Percentiles rank a stretch among this genome's conserved stretches.
Conservation (phyloP, 352 stramenopile genomes). For the Phytophthora pini region DNA sequence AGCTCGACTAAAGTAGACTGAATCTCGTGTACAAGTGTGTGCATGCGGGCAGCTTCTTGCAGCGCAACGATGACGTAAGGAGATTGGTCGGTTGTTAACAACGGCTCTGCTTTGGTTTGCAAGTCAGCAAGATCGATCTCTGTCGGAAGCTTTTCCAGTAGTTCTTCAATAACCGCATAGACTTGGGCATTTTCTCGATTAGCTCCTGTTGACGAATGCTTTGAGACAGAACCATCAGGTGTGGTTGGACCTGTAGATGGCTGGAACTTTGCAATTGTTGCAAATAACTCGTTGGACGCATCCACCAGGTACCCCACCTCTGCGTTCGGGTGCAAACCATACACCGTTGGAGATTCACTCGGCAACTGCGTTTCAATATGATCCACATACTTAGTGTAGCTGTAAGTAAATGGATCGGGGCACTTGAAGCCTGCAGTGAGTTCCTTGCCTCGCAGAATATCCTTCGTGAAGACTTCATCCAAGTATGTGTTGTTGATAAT, state of each 20-base stretch:
- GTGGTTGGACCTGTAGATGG: constrained; percentile 70
- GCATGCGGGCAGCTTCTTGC: constrained; percentile 83
- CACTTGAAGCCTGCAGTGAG: constrained; percentile 80
- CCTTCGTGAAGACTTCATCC: constrained; percentile 64
- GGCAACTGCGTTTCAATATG: constrained; percentile 77
- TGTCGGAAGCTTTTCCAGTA: constrained; percentile 64
- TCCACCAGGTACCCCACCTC: constrained; percentile 83
- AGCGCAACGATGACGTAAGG: constrained; percentile 88
- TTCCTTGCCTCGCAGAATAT: constrained; percentile 59
- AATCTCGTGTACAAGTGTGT: constrained; percentile 69
- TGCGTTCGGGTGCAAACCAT: constrained; percentile 82
- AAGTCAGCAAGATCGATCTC: constrained; percentile 68
- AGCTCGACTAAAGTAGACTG: constrained; percentile 69
- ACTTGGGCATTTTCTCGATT: constrained; percentile 38
- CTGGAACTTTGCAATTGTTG: constrained; percentile 87
- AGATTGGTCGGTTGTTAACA: constrained; percentile 68
- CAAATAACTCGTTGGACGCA: constrained; percentile 86
- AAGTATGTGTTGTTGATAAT: constrained; percentile 87
- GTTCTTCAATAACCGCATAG: constrained; percentile 57
- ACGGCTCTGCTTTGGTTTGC: constrained; percentile 55
- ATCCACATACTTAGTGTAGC: constrained; percentile 95
- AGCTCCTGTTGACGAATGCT: constrained; percentile 6
- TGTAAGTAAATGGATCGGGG: constrained; percentile 69
- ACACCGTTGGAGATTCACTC: constrained; percentile 69
- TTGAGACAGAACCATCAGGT: constrained; percentile 28